Evolutionary conservation across 768 basidiomycete species (phyloP), one percentile per base, ranked within the genome.

Genomic region (Xerocomellus dryophilus): DNA sequence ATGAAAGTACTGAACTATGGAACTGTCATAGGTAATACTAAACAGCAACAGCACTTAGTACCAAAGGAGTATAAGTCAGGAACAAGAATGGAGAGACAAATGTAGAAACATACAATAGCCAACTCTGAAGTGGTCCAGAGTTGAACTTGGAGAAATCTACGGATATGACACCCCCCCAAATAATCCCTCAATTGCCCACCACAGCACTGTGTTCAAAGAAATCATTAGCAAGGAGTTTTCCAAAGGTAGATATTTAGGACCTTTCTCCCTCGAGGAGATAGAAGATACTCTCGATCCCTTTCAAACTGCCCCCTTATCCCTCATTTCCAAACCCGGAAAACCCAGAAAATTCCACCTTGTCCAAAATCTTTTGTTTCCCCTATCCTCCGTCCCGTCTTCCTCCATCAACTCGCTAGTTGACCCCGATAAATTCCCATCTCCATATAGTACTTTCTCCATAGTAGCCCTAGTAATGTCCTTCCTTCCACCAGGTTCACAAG

Each of bases 361-460:
- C 0, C 73, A 75, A 20, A 71, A 76, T 36, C 60, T 67, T 3
- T 74, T 46, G 25, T 74, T 9, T 9, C 68, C 66, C 8, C 1
- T 3, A 0, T 23, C 32, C 4, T 41, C 2, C 17, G 17, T 53
- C 66, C 9, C 1, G 5, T 25, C 25, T n/a, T n/a, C 60, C 14
- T 76, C 74, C 0, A 70, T 78, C 20, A 77, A 77, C 31, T 56
- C 54, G 21, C 76, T 98, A 29, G 82, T 95, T 21, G 85, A 88
- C 51, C 84, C 84, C 0, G 93, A 90, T 52, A 97, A 97, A 17
- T 98, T 98, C n/a, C 43, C 47, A 0, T 3, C 50, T 1, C n/a
- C 17, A 0, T 54, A 31, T 2, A 56, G 48, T 20, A 48, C 38
- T 0, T 51, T 56, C 10, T 3, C 11, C 0, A 54, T 54, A 7